These are phyloP conservation scores for Thalassia testudinum DNA, from an alignment of 116 monocot genomes.

Conservation along the genomic window DNA sequence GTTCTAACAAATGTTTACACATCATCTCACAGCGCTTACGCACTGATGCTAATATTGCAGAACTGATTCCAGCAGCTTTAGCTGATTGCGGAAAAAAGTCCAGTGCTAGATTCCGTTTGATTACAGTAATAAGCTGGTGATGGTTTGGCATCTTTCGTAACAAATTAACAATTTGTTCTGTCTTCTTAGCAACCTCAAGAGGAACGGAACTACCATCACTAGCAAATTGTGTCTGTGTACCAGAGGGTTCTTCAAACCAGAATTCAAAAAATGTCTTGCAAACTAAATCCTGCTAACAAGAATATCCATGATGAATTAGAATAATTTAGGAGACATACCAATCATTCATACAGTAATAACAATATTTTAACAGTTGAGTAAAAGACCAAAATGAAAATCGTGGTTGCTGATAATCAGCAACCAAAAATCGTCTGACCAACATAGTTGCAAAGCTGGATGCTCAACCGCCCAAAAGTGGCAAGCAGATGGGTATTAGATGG, in stretches of 20 bases:
- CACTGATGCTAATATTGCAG: conserved; percentile 46
- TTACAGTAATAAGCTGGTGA: conserved; percentile 71
- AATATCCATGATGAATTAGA: background rate
- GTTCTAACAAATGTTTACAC: conserved; percentile 81
- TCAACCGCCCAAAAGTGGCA: no score
- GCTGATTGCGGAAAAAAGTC: conserved; percentile 94
- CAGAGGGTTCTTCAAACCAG: conserved; percentile 94
- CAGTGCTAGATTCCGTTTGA: conserved; percentile 79
- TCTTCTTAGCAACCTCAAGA: conserved; percentile 85
- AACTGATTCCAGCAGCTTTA: conserved; percentile 73
- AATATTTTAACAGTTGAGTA: no score
- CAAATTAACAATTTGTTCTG: conserved; percentile 93
- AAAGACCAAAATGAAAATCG: no score
- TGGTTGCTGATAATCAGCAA: no score
- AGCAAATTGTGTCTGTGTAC: conserved; percentile 60
- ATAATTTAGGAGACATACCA: no score
- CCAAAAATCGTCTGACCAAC: no score
- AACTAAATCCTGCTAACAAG: conserved; percentile 67
- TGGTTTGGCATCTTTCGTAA: conserved; percentile 73
- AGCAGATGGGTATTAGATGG: no score
- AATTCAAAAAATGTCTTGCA: conserved; percentile 97
- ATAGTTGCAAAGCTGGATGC: no score
- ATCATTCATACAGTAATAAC: no score
- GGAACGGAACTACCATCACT: conserved; percentile 92
- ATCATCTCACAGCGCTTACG: conserved; percentile 94